A percentile compares a stretch with the other conserved stretches of the same genome.
phyloP scores from a whole-genome alignment of 441 rosid genomes.

The Daphne laureola region DNA sequence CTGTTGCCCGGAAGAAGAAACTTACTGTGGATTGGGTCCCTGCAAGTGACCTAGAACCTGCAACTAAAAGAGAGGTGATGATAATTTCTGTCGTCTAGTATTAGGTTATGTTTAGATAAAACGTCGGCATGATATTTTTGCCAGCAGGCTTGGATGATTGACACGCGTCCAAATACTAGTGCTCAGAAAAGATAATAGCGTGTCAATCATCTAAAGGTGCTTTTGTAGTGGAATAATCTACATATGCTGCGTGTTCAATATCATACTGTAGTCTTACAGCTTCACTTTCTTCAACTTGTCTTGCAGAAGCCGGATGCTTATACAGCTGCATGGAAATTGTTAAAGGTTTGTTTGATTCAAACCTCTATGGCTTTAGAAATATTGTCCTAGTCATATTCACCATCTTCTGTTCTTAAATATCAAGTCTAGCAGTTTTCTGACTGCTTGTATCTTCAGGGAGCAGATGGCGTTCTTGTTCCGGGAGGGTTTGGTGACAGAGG shows the following conservation, averaged over 20 bases:
- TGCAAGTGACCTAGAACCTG: conserved; percentile 69
- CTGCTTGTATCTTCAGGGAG: conserved; percentile 44
- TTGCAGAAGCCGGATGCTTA: conserved; percentile 50
- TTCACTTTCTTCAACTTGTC: conserved; percentile 6
- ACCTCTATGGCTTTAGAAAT: not conserved
- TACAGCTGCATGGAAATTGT: conserved; percentile 53
- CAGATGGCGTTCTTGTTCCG: conserved; percentile 91
- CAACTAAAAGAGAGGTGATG: conserved; percentile 46
- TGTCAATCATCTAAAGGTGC: no score
- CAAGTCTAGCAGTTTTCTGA: conserved; percentile 4
- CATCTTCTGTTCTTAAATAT: not conserved
- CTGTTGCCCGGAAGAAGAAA: conserved; percentile 58
- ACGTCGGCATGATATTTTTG: no score
- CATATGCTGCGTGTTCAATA: not conserved
- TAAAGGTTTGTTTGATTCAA: conserved; percentile 38
- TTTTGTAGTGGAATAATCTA: no score
- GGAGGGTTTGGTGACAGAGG: conserved; percentile 99
- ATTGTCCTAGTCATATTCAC: not conserved
- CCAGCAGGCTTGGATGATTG: not conserved
- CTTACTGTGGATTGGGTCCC: conserved; percentile 82
- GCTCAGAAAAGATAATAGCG: no score
- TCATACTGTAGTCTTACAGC: not conserved
- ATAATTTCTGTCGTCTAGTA: not conserved
- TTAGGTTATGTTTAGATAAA: no score
- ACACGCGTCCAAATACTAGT: not conserved